Base-by-base conservation (phyloP, 495 filamentous ascomycete species). In the Xylaria sp. region DNA sequence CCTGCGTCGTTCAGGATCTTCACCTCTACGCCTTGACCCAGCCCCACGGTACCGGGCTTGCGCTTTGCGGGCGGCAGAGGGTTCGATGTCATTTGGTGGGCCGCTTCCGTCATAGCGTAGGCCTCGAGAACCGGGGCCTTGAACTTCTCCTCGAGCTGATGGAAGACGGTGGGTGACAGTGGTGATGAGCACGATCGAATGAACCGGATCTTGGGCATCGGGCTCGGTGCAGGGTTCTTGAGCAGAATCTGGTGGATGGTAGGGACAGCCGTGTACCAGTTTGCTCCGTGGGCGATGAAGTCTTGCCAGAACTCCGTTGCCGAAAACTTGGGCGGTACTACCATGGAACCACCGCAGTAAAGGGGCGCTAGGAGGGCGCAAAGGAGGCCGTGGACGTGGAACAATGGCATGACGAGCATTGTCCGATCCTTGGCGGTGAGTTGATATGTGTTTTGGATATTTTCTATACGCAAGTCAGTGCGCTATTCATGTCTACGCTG, bases 61-160 rank as follows among this genome's bases (percentile, higher is more conserved):
- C 93, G 87, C 78, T 90, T 89, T 26, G 79, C 86, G 0, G 91
- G 89, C 0, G 93, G 92, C 0, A 95, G 86, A 26, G 93, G 93
- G 83, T 95, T 96, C 63, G 90, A 93, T 14, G 93, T 93, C 91
- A 97, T 95, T 76, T 95, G 93, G 80, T 95, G 93, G 12, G 93
- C 90, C 29, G 91, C 93, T 81, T 97, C 93, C 35, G 93, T 97
- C 93, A 97, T 97, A 69, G 93, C 93, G 79, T 97, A 97, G 15
- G 93, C 93, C 79, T 97, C 93, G 12, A 97, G 85, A 4, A 97
- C 93, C 4, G 93, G 93, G 1, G 93, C 91, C 40, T 88, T 83
- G 81, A 93, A 91, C 7, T 88, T 82, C 64, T 86, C 80, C 73
- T 95, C 93, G 4, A 95, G 86, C 55, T 90, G 87, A 71, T 93